Evolutionary conservation across 805 yeast genomes (phyloP).

Genomic region (Pichia manshurica): DNA sequence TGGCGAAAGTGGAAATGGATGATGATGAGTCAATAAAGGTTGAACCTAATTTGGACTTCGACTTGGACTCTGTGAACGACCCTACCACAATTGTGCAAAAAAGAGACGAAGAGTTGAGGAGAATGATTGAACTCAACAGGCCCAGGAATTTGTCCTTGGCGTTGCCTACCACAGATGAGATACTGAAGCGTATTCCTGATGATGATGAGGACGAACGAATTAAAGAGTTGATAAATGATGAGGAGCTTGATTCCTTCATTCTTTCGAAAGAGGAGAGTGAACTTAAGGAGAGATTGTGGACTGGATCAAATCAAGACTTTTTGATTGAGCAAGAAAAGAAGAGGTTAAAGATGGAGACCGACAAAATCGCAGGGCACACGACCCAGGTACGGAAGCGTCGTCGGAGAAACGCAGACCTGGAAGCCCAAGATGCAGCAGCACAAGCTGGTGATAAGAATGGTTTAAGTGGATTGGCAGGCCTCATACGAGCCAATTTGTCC

Average conservation of each 20-base stretch:
- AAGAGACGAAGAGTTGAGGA: slow-evolving; percentile 26
- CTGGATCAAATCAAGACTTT: slow-evolving; percentile 81
- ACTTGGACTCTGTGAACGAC: slow-evolving; percentile 10
- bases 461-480: slow-evolving; percentile 20
- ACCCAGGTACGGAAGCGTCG: slow-evolving; percentile 47
- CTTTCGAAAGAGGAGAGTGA: slow-evolving; percentile 64
- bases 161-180: slow-evolving; percentile 53
- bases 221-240: slow-evolving; percentile 67
- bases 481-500: slow-evolving; percentile 38
- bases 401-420: slow-evolving; percentile 23
- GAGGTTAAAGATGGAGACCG: slow-evolving; percentile 79
- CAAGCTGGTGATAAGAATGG: slow-evolving; percentile 17
- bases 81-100: slow-evolving; percentile 13
- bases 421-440: slow-evolving; percentile 23
- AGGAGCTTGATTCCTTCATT: slow-evolving; percentile 57
- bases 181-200: slow-evolving; percentile 49
- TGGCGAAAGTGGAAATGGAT: slow-evolving; percentile 8
- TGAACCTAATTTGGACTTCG: slow-evolving; percentile 9
- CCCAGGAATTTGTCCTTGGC: slow-evolving; percentile 48
- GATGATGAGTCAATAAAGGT: slow-evolving; percentile 4
- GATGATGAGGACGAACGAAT: slow-evolving; percentile 60
- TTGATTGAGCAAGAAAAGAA: slow-evolving; percentile 80
- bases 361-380: slow-evolving; percentile 74
- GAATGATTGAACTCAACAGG: slow-evolving; percentile 39
- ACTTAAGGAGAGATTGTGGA: slow-evolving; percentile 82